phyloP scores from a whole-genome alignment of 1,284 basidiomycete genomes.

The Schizophyllum amplum region DNA sequence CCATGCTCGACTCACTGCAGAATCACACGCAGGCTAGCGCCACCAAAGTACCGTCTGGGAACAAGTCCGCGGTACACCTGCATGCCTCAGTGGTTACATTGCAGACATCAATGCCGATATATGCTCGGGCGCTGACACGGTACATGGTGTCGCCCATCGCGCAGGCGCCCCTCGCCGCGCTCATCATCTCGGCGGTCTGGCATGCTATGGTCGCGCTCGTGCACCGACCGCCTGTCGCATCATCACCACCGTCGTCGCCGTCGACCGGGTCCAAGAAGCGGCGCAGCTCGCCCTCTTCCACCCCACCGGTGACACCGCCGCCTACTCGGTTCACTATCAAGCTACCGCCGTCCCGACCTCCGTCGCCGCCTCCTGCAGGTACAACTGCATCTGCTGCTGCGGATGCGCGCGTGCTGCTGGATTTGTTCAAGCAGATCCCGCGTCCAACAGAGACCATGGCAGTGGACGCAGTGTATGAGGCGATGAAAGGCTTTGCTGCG shows the following conservation, averaged over 20 bases:
- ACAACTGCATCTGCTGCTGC: constrained; percentile 26
- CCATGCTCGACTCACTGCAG: constrained; percentile 57
- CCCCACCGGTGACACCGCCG: constrained; percentile 52
- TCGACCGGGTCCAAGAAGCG: constrained; percentile 33
- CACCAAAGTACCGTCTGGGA: constrained; percentile 25
- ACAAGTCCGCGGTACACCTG: constrained; percentile 29
- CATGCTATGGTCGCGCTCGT: constrained; percentile 60
- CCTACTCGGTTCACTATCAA: constrained; percentile 57
- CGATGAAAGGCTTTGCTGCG: constrained; percentile 52
- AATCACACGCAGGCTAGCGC: constrained; percentile 23
- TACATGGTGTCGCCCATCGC: constrained; percentile 45
- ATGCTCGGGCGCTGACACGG: constrained; percentile 48
- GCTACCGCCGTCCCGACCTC: constrained; percentile 58
- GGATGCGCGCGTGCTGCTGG: constrained; percentile 52
- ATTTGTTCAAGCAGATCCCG: constrained; percentile 52
- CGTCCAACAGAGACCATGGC: constrained; percentile 56
- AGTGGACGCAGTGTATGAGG: constrained; percentile 70
- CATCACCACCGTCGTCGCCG: constrained; percentile 38
- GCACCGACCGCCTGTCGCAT: constrained; percentile 38
- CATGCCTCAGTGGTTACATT: constrained; percentile 57
- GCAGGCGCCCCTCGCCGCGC: constrained; percentile 53
- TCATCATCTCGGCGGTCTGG: constrained; percentile 69
- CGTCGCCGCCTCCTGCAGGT: constrained; percentile 47
- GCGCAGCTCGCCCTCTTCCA: constrained; percentile 30
- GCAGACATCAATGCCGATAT: constrained; percentile 50